Conservation (phyloP, 2,329 filamentous ascomycete species). For the Fusarium miscanthi region DNA sequence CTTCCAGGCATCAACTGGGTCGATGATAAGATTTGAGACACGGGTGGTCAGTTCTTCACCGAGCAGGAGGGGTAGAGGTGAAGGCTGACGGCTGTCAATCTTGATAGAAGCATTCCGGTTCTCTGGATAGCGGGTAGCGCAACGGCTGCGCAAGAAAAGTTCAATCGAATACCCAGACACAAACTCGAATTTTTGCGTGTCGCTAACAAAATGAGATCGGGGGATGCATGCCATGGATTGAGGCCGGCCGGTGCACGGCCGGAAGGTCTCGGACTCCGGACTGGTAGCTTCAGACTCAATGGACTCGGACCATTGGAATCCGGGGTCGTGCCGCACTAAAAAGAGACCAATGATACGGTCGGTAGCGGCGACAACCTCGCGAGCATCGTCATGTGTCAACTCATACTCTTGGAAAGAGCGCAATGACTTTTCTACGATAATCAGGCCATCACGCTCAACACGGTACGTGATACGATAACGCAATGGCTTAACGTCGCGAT, state of each 20-base stretch:
- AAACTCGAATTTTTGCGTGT: conserved; percentile 41
- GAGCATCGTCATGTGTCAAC: conserved; percentile 57
- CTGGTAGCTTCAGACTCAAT: conserved; percentile 54
- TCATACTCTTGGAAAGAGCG: conserved; percentile 62
- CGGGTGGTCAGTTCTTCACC: conserved; percentile 62
- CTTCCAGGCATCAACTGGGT: conserved; percentile 54
- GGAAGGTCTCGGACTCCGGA: conserved; percentile 53
- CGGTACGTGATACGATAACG: conserved; percentile 62
- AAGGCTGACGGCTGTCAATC: conserved; percentile 59
- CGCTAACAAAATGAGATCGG: conserved; percentile 57
- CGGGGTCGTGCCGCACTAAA: conserved; percentile 61
- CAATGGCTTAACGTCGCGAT: conserved; percentile 55
- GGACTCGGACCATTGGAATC: conserved; percentile 59
- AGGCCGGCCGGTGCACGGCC: conserved; percentile 56
- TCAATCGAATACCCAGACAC: conserved; percentile 63
- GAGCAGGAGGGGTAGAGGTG: conserved; percentile 59
- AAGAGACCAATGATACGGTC: conserved; percentile 64
- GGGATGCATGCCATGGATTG: conserved; percentile 59
- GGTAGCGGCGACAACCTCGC: conserved; percentile 60
- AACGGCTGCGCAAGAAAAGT: conserved; percentile 58
- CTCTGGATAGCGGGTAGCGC: conserved; percentile 50
- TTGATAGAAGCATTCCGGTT: conserved; percentile 53
- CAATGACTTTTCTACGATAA: conserved; percentile 59
- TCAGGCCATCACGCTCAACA: conserved; percentile 54
- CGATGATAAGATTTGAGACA: conserved; percentile 56